phyloP scores from a whole-genome alignment of 345 rosid genomes.

The Mercurialis annua region DNA sequence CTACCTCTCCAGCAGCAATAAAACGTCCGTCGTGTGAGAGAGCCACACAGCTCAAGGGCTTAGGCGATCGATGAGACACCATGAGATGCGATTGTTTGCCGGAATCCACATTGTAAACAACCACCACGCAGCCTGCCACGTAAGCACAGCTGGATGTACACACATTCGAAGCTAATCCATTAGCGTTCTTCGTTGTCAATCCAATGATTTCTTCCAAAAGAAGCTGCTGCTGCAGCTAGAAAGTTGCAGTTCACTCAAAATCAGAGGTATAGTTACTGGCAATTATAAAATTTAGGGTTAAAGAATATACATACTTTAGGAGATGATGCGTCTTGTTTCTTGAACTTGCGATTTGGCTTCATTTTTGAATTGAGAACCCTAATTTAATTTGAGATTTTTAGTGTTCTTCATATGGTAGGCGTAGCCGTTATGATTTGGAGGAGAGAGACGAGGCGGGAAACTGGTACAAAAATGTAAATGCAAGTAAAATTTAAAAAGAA shows the following conservation, averaged over 20 bases:
- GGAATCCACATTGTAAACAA: slow-evolving; percentile 50
- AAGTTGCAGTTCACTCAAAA: not conserved
- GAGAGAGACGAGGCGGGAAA: slow-evolving; percentile 27
- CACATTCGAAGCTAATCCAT: slow-evolving; percentile 56
- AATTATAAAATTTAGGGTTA: not conserved
- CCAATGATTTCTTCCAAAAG: slow-evolving; percentile 63
- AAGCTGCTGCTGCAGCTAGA: too few relatives aligned
- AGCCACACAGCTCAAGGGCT: slow-evolving; percentile 60
- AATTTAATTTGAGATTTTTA: not conserved
- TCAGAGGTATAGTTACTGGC: not conserved
- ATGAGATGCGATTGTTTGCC: slow-evolving; percentile 58
- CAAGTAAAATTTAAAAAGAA: too few relatives aligned
- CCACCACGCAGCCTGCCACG: slow-evolving; percentile 77
- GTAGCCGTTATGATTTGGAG: not conserved
- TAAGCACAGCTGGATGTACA: slow-evolving; percentile 48
- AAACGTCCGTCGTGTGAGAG: slow-evolving; percentile 59
- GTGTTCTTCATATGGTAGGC: not conserved
- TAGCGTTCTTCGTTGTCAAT: slow-evolving; percentile 56
- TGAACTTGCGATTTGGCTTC: slow-evolving; percentile 46
- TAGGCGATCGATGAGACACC: slow-evolving; percentile 60
- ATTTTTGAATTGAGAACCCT: slow-evolving; percentile 17
- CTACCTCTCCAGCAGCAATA: slow-evolving; percentile 77
- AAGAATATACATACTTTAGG: slow-evolving; percentile 40
- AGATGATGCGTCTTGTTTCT: slow-evolving; percentile 45
- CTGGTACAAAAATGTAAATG: not conserved